Evolutionary conservation across 768 basidiomycete genomes (phyloP), one percentile per base, ranked within the genome.

Genomic region (Lentinula lateritia): DNA sequence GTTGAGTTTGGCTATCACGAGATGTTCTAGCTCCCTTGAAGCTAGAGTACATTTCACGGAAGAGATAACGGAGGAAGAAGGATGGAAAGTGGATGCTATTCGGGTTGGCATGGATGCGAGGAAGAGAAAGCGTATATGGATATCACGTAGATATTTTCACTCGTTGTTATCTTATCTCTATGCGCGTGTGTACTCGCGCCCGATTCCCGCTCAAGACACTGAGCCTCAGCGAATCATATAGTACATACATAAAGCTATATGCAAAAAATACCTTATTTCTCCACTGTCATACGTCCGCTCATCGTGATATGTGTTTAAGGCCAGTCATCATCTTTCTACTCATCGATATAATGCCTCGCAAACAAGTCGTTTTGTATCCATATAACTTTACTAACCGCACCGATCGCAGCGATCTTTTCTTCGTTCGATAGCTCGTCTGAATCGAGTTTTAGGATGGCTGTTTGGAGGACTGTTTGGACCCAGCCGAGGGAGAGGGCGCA

Each of bases 11-110:
- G 84, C 87, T 39, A 91, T 78, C 32, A 88, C 83, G 39, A 93
- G 81, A 68, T 87, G 83, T 48, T 90, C 85, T 9, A 81, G 72
- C 6, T 67, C 57, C 64, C 80, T 74, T 6, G 81, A 71, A 3
- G 80, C 73, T n/a, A 93, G 78, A 5, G 73, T 74, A 71, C 87
- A 91, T 77, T 85, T 91, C 28, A 88, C 68, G 34, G 90, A 92
- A 64, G 78, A 78, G 8, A 85, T 65, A 53, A 92, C 87, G 1
- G 92, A 88, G 1, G 92, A 89, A 2, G 90, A 81, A 4, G 79
- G 80, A 70, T 92, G 89, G 70, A 92, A 91, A 6, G 92, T 93
- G 9, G 86, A 82, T 38, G 20, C 20, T 34, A 50, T 60, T 52
- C 48, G 35, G 18, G 58, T 59, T 50, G 58, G 58, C n/a, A 41